phyloP scores from a whole-genome alignment of 225 moss, liverwort and hornwort genomes.

The Marchantia paleacea region DNA sequence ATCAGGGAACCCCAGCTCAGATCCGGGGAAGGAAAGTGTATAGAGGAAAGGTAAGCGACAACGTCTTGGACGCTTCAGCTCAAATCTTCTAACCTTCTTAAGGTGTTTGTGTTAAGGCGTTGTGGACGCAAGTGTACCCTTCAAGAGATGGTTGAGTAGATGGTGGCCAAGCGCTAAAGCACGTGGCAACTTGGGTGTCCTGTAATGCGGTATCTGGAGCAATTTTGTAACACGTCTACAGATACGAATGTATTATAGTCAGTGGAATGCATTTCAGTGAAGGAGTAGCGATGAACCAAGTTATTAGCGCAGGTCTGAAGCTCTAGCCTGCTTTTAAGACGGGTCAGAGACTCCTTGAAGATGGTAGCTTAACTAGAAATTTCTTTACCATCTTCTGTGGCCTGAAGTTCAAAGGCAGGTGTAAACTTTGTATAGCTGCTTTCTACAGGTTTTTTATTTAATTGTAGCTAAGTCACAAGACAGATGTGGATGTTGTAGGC shows the following conservation, averaged over 20 bases:
- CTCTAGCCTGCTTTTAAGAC: neutral
- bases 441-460: constrained; percentile 1
- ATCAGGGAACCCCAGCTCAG: neutral
- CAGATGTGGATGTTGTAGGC: neutral
- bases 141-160: neutral
- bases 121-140: neutral
- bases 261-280: neutral
- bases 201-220: constrained; percentile 6
- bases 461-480: neutral
- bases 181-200: neutral
- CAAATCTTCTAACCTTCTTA: neutral
- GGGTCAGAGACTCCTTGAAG: neutral
- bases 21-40: constrained; percentile 5
- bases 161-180: neutral
- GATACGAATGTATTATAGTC: constrained; percentile 15
- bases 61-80: constrained; percentile 1
- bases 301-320: neutral
- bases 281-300: neutral
- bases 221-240: constrained; percentile 13
- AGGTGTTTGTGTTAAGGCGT: neutral
- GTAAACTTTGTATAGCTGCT: constrained; percentile 22
- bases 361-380: neutral
- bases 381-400: neutral
- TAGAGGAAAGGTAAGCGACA: neutral
- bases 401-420: neutral